phyloP scores from a whole-genome alignment of 2,329 filamentous ascomycete genomes.

The Diaporthe vaccinii region DNA sequence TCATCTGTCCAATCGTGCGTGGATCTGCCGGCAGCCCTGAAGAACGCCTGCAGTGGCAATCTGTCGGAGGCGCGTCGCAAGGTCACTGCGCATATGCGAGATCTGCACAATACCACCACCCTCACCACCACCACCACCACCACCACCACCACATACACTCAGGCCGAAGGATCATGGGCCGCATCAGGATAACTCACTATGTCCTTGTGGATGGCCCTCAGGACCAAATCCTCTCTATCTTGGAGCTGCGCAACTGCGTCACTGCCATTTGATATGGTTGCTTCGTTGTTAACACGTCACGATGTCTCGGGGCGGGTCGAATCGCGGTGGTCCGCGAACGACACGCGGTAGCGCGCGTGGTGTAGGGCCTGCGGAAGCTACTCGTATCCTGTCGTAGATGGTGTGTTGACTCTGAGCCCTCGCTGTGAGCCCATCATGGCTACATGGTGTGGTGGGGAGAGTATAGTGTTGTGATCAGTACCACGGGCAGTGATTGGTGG shows the following conservation, averaged over 20 bases:
- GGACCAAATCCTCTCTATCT: neutral
- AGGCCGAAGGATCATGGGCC: slow-evolving; percentile 5
- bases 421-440: neutral
- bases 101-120: slow-evolving; percentile 14
- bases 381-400: slow-evolving; percentile 2
- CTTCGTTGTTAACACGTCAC: slow-evolving; percentile 12
- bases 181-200: neutral
- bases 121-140: neutral
- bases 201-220: slow-evolving; percentile 6
- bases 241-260: neutral
- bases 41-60: slow-evolving; percentile 13
- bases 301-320: slow-evolving; percentile 31
- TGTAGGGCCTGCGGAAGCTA: slow-evolving; percentile 5
- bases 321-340: slow-evolving; percentile 23
- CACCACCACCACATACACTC: neutral
- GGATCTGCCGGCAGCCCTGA: neutral
- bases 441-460: slow-evolving; percentile 1
- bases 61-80: slow-evolving; percentile 1
- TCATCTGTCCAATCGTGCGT: slow-evolving; percentile 1
- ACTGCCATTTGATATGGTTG: neutral
- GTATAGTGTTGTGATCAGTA: slow-evolving; percentile 29
- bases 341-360: neutral
- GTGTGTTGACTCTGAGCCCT: slow-evolving; percentile 14
- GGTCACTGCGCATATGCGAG: slow-evolving; percentile 27
- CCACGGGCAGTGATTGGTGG: slow-evolving; percentile 4